phyloP scores from a whole-genome alignment of 2,329 filamentous ascomycete genomes.

The Onygenales sp. region DNA sequence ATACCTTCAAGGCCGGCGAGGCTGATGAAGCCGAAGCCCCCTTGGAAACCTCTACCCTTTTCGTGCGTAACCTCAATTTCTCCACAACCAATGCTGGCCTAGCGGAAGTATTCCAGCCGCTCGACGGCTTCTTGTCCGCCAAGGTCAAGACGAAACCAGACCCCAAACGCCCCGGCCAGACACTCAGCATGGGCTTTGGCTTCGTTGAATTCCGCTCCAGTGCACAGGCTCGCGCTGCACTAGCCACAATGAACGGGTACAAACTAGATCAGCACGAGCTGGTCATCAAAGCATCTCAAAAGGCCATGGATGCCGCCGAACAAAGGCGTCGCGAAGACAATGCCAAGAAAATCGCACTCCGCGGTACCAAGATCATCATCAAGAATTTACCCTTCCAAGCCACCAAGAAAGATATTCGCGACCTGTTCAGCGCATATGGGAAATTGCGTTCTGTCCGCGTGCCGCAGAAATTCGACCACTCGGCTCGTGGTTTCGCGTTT shows the following conservation, averaged over 20 bases:
- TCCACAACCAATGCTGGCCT: constrained; percentile 69
- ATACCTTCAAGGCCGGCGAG: constrained; percentile 26
- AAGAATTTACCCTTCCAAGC: constrained; percentile 98
- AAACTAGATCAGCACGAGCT: constrained; percentile 81
- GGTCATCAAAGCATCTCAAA: constrained; percentile 77
- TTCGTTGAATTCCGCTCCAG: constrained; percentile 83
- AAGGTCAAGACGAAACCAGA: constrained; percentile 89
- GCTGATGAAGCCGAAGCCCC: constrained; percentile 27
- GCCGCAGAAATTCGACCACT: constrained; percentile 87
- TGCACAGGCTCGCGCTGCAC: constrained; percentile 66
- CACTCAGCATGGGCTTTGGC: constrained; percentile 93
- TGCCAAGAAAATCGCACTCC: constrained; percentile 66
- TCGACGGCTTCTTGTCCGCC: constrained; percentile 83
- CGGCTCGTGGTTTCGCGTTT: constrained; percentile 89
- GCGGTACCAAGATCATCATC: constrained; percentile 86
- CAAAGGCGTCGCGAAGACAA: constrained; percentile 74
- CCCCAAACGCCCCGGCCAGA: constrained; percentile 77
- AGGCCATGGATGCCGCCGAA: constrained; percentile 76
- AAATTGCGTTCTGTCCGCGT: constrained; percentile 86
- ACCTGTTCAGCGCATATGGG: constrained; percentile 81
- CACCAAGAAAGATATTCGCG: constrained; percentile 81
- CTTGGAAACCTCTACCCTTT: constrained; percentile 67
- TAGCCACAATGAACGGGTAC: constrained; percentile 78
- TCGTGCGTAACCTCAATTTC: constrained; percentile 92
- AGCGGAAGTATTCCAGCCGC: constrained; percentile 64